A percentile compares a stretch with the other conserved stretches of the same genome.
These are phyloP conservation scores for Trichoderma sp. DNA, from an alignment of 2,329 filamentous ascomycete genomes.

Conservation along the genomic window DNA sequence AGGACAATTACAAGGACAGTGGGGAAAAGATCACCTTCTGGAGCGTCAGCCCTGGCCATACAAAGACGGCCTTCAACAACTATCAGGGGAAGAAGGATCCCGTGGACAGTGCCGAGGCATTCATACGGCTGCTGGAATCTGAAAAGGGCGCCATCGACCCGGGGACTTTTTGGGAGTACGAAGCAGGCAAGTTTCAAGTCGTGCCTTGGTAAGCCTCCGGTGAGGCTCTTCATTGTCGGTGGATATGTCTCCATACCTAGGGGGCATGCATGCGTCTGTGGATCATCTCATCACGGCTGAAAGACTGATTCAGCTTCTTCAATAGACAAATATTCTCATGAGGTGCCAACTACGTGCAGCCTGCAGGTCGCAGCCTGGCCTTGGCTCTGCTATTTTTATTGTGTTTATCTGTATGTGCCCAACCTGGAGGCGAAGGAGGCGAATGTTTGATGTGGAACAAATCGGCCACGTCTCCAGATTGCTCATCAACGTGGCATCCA, in stretches of 20 bases:
- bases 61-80: conserved; percentile 25
- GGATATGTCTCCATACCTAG: not conserved
- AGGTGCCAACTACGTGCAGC: not conserved
- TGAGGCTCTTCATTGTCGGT: not conserved
- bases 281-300: not conserved
- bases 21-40: conserved; percentile 23
- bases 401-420: not conserved
- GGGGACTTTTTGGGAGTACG: conserved; percentile 18
- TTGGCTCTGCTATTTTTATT: not conserved
- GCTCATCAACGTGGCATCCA: not conserved
- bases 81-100: conserved; percentile 19
- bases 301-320: not conserved
- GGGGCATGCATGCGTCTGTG: not conserved
- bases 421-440: not conserved
- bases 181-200: not conserved
- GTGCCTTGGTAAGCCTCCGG: conserved; percentile 1
- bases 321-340: not conserved
- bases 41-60: conserved; percentile 24
- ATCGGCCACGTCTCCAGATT: not conserved
- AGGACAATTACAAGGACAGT: conserved; percentile 11
- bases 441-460: not conserved
- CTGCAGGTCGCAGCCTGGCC: not conserved
- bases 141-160: not conserved
- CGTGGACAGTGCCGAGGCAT: conserved; percentile 10
- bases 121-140: conserved; percentile 13